Evolutionary conservation across 2,329 filamentous ascomycete genomes (phyloP), one percentile per base, ranked within the genome.

Genomic region (Penicillium sp.): DNA sequence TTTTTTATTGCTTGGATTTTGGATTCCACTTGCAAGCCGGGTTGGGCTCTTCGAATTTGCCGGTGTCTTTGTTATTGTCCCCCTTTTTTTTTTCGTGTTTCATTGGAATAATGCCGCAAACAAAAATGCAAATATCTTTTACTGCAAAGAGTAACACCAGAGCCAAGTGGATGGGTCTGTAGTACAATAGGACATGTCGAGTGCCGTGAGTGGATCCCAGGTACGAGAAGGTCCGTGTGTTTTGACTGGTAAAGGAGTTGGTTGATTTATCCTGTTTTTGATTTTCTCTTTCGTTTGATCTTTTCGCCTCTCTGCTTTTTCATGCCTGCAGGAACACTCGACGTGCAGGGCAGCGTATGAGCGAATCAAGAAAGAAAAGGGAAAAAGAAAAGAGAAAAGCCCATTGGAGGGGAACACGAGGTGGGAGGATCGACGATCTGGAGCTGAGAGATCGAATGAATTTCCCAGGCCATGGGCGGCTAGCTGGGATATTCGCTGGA

Each of bases 401-500:
- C 31, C 35, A 39, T 39, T 39, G 29, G 47, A 21, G n/a, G 29
- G 29, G 31, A 19, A 26, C n/a, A 37, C 50, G 29, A 39, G 39
- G 39, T 19, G 19, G 23, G 13, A 35, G 33, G 50, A 52, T 52
- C 50, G 37, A 35, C 39, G 47, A 57, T 59, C 57, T 56, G 53
- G 58, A 62, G 58, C 60, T 61, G 61, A 61, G 59, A 57, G 57
- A 58, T 62, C 61, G 62, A 39, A 33, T 45, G 59, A 65, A 62
- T 66, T 65, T 60, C 57, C 59, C 59, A 45, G 56, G 64, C 63
- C 60, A 56, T 67, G 54, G 62, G 64, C 64, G 64, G 64, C 63
- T 65, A 67, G 58, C 62, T 53, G 50, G 63, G 64, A 67, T 67
- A 67, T 63, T 66, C 58, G 58, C 54, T 59, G 60, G 45, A 56